phyloP scores from a whole-genome alignment of 345 rosid species.

The Syzygium aqueum region DNA sequence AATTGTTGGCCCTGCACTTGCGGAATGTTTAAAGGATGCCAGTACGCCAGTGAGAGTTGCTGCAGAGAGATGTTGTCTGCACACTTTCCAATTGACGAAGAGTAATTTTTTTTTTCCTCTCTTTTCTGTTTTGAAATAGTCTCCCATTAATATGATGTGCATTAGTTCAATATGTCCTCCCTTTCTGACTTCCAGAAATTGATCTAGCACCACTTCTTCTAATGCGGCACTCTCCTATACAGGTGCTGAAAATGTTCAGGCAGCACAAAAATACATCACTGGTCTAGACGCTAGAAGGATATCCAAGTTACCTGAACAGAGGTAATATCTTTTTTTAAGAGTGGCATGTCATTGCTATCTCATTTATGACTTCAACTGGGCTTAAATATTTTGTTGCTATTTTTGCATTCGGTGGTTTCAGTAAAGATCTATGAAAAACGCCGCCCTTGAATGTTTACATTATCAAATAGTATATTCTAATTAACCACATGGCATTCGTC shows the following conservation, averaged over 20 bases:
- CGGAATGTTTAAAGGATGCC: constrained; percentile 74
- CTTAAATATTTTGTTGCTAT: not conserved
- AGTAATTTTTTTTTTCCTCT: constrained; percentile 32
- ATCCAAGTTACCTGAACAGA: constrained; percentile 60
- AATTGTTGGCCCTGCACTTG: constrained; percentile 66
- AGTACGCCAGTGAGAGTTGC: constrained; percentile 84
- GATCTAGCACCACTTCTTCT: not conserved
- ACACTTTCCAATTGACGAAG: constrained; percentile 63
- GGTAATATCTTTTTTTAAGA: constrained; percentile 29
- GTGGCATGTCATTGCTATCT: not conserved
- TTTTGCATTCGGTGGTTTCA: not conserved
- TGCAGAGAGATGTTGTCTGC: constrained; percentile 84
- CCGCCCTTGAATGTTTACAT: not conserved
- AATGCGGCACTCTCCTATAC: not conserved
- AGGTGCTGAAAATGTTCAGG: constrained; percentile 75
- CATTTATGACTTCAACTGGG: not conserved
- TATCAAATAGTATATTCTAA: not conserved
- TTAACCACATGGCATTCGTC: not conserved
- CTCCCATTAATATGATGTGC: not conserved
- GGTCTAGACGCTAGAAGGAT: constrained; percentile 95
- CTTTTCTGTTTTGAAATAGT: not conserved
- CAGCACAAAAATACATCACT: constrained; percentile 86
- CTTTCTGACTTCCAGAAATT: not conserved
- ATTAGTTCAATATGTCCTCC: not conserved
- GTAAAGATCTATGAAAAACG: not conserved